Percentiles rank a stretch among this genome's conserved stretches.
Evolutionary conservation across 108 stramenopile genomes (phyloP).

Genomic region (Chaetoceros muelleri): DNA sequence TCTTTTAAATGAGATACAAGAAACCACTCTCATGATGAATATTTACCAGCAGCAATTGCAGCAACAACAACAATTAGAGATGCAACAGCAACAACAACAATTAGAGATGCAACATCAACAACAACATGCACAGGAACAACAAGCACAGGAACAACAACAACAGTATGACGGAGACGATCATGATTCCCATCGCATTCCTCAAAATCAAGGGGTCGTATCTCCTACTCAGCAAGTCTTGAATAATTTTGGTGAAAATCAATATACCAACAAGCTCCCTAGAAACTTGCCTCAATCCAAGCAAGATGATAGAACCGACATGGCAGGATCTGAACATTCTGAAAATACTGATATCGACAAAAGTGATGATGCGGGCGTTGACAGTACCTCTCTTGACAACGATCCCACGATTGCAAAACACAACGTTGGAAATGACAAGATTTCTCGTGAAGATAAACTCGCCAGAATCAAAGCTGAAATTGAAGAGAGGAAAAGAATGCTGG

Average conservation of each 20-base stretch:
- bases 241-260: neutral
- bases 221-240: neutral
- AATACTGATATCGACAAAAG: neutral
- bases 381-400: neutral
- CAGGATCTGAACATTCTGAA: no score
- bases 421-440: neutral
- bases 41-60: constrained; percentile 58
- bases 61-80: constrained; percentile 57
- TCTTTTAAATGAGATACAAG: constrained; percentile 84
- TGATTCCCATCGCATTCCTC: no score
- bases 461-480: neutral
- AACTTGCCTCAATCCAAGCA: no score
- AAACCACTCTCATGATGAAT: constrained; percentile 90
- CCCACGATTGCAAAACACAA: neutral
- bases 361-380: neutral
- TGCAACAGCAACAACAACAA: constrained; percentile 49
- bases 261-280: neutral
- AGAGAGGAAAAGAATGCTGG: neutral
- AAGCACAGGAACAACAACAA: constrained; percentile 28
- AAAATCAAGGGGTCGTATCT: no score
- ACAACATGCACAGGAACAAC: constrained; percentile 51
- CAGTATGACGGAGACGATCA: no score
- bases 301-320: no score
- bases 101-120: constrained; percentile 45
- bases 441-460: neutral